Percentiles rank a stretch among this genome's conserved stretches.
phyloP scores from a whole-genome alignment of 495 filamentous ascomycete genomes.

The Aspergillus sclerotiicarbonarius region DNA sequence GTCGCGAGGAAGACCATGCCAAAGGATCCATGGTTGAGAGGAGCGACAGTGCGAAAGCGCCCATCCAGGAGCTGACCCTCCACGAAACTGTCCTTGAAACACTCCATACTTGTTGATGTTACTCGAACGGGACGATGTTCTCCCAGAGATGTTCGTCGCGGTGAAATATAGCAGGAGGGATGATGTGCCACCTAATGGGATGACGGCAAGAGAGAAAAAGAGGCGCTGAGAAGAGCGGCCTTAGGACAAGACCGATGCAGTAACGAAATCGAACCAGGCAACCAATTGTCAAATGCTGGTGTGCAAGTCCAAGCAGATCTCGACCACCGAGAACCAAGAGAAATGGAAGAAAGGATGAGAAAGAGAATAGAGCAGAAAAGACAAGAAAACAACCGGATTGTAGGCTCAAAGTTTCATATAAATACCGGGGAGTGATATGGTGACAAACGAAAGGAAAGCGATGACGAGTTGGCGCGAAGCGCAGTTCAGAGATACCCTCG shows the following conservation, averaged over 20 bases:
- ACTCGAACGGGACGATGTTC: conserved; percentile 15
- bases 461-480: conserved; percentile 41
- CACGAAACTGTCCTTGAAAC: conserved; percentile 70
- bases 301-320: conserved; percentile 28
- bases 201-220: neutral
- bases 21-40: conserved; percentile 97
- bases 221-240: conserved; percentile 12
- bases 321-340: conserved; percentile 24
- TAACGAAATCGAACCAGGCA: conserved; percentile 36
- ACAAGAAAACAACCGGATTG: conserved; percentile 53
- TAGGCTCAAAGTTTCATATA: conserved; percentile 68
- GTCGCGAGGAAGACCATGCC: conserved; percentile 94
- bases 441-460: conserved; percentile 54
- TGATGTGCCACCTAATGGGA: neutral
- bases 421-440: conserved; percentile 51
- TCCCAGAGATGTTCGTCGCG: conserved; percentile 33
- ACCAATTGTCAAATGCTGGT: conserved; percentile 37
- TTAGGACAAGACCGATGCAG: conserved; percentile 44
- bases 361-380: conserved; percentile 14
- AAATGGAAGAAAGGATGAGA: conserved; percentile 19
- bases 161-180: neutral
- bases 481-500: conserved; percentile 44
- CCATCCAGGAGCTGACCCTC: conserved; percentile 73
- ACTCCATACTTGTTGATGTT: conserved; percentile 61
- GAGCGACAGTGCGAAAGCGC: conserved; percentile 85